Evolutionary conservation across 371 early-diverging fungal genomes (phyloP).

Genomic region (Lichtheimia hyalospora): DNA sequence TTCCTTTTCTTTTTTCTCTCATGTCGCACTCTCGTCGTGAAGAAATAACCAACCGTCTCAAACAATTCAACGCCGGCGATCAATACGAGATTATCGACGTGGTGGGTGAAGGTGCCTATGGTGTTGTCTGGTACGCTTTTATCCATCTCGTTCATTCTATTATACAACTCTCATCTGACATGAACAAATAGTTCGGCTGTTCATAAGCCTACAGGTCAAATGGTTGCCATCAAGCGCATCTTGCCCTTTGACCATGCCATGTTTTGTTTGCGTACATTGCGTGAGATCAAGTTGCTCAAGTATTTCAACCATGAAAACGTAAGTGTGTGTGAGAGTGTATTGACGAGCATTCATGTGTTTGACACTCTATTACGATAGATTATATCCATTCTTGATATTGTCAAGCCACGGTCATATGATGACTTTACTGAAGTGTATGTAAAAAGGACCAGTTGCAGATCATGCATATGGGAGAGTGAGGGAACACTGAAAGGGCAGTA

Average conservation of each 20-base stretch:
- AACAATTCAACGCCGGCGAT: slow-evolving; percentile 26
- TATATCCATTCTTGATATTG: slow-evolving; percentile 88
- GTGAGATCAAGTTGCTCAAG: slow-evolving; percentile 87
- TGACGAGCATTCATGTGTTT: neutral
- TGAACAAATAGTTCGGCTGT: slow-evolving; percentile 68
- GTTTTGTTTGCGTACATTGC: slow-evolving; percentile 82
- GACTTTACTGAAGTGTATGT: slow-evolving; percentile 87
- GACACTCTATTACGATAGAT: slow-evolving; percentile 57
- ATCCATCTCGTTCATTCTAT: too few species aligned
- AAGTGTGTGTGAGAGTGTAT: slow-evolving; percentile 17
- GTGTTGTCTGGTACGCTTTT: slow-evolving; percentile 64
- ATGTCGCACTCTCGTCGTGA: slow-evolving; percentile 21
- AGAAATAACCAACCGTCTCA: slow-evolving; percentile 20
- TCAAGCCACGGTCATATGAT: slow-evolving; percentile 70
- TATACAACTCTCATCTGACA: neutral
- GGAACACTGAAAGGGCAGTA: too few species aligned
- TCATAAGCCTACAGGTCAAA: slow-evolving; percentile 83
- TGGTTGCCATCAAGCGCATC: slow-evolving; percentile 93
- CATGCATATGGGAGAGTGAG: too few species aligned
- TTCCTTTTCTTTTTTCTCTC: neutral
- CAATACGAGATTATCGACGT: slow-evolving; percentile 35
- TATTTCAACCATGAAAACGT: slow-evolving; percentile 89
- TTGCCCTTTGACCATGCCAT: slow-evolving; percentile 88
- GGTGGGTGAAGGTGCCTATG: slow-evolving; percentile 67
- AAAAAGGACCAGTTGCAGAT: too few species aligned